A percentile compares a stretch with the other conserved stretches of the same genome.
Conservation (phyloP, 805 yeast genomes). For the Blastobotrys terrestris region DNA sequence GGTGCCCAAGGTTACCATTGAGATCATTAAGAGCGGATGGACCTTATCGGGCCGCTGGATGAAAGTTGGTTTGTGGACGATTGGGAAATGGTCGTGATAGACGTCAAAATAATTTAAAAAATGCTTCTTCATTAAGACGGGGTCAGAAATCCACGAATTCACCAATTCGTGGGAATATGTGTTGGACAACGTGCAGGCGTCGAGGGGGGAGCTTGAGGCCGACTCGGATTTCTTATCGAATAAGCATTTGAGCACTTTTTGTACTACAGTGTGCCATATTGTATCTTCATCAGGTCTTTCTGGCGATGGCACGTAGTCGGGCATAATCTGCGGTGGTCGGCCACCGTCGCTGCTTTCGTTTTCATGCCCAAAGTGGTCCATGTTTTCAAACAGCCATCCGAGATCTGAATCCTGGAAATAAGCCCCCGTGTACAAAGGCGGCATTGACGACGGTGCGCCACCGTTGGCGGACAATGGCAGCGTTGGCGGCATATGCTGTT, state of each 20-base stretch:
- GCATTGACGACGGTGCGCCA: neutral
- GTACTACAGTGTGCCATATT: constrained; percentile 14
- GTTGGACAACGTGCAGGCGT: constrained; percentile 14
- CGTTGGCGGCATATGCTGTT: neutral
- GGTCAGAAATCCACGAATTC: constrained; percentile 17
- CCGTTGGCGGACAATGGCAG: neutral
- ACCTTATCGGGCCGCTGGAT: constrained; percentile 19
- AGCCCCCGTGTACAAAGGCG: neutral
- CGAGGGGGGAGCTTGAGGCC: constrained; percentile 17
- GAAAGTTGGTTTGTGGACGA: constrained; percentile 22
- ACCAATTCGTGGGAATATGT: constrained; percentile 11
- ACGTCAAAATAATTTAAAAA: constrained; percentile 22
- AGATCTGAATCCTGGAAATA: constrained; percentile 21
- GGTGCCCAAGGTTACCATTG: constrained; percentile 24
- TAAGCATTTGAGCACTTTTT: constrained; percentile 16
- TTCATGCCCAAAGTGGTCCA: constrained; percentile 1
- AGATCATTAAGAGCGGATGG: constrained; percentile 22
- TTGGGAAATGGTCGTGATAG: constrained; percentile 28
- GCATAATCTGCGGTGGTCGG: neutral
- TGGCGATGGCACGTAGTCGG: constrained; percentile 2
- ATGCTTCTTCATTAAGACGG: constrained; percentile 17
- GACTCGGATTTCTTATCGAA: constrained; percentile 16
- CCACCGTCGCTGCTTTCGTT: neutral
- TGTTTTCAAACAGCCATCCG: constrained; percentile 23
- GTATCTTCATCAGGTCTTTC: constrained; percentile 7